Base-by-base conservation (phyloP, 257 asterid species). In the Solanum sitiens region DNA sequence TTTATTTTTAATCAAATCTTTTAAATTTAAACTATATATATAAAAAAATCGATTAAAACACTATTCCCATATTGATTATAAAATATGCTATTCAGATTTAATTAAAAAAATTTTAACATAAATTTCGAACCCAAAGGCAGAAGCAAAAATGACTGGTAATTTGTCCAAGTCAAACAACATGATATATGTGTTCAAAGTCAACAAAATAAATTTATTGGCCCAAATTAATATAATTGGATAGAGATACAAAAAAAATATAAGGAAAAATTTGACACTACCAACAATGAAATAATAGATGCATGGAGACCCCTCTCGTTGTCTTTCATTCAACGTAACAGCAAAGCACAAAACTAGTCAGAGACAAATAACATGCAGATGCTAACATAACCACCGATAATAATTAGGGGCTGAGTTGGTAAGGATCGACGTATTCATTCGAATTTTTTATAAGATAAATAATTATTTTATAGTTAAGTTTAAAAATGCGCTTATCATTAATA, bases 1-100 rank as follows among this genome's bases (percentile, higher is more conserved):
- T 50, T 15, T 20, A 50, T 8, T 50, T 3, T 50, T 50, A 15
- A 15, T 2, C 0, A 5, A 0, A 50, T 50, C 0, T 50, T 18
- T 50, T 8, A 0, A 5, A 3, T 50, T 50, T 1, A 0, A 50
- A 20, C 3, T 0, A 0, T 50, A 3, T 1, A 5, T 50, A 50
- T 50, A 1, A 50, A 37, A 37, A 35, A 35, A 5, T 5, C 0
- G 5, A 35, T 35, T 5, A 35, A 5, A 35, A 1, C 3, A 1
- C 1, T 37, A 37, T 37, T 6, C 0, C 1, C 0, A 6, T 37
- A 5, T 7, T 37, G 5, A 37, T 1, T 6, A 6, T 37, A 37
- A 5, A 6, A 37, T 0, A 37, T 37, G 0, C 0, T 0, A 37
- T 37, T 2, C 8, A 0, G 0, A 16, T 53, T 16, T 53, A 53